Base-by-base conservation (phyloP, 345 rosid species). In the Camelina laxa region DNA sequence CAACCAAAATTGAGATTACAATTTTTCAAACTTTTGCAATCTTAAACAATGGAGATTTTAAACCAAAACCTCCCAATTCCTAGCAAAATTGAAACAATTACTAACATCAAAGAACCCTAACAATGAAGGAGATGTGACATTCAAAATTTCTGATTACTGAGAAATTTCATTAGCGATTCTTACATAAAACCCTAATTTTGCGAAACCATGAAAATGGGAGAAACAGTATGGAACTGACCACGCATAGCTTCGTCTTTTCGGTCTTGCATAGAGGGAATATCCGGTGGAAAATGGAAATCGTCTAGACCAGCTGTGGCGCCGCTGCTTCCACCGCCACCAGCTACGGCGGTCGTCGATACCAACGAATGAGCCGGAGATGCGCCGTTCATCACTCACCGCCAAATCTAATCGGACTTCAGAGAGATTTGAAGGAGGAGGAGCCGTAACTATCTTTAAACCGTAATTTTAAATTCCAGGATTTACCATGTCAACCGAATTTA, bases 341-440 rank as follows among this genome's bases (percentile, higher is more conserved):
- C 82, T 45, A 89, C 82, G 39, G 91, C 91, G 10, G 94, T 82
- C 7, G 94, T 91, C 24, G 97, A 89, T 31, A 86, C 80, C 30
- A 93, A 85, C 39, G 97, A 88, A 69, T 80, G 83, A 20, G 88
- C 88, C 7, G 96, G 92, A 39, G 97, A 91, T 19, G 89, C 81
- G 65, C 89, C 85, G 72, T 74, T 91, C 98, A 91, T 88, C 47
- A 22, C 55, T 62, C 21, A 62, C 38, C 67, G 67, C 53, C 9
- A 42, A 62, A 15, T 62, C 38, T 22, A 62, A 62, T 42, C 21
- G 9, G n/a, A 22, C 21, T 58, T 33, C 24, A 6, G 0, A 42
- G 67, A 42, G 9, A 21, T 24, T 55, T 62, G 38, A 0, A 53
- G 44, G 15, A 9, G 21, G 7, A 17, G 49, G 49, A 15, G 16